These are phyloP conservation scores for Angomonas ambiguus DNA, from an alignment of 208 protist genomes.

Conservation along the genomic window DNA sequence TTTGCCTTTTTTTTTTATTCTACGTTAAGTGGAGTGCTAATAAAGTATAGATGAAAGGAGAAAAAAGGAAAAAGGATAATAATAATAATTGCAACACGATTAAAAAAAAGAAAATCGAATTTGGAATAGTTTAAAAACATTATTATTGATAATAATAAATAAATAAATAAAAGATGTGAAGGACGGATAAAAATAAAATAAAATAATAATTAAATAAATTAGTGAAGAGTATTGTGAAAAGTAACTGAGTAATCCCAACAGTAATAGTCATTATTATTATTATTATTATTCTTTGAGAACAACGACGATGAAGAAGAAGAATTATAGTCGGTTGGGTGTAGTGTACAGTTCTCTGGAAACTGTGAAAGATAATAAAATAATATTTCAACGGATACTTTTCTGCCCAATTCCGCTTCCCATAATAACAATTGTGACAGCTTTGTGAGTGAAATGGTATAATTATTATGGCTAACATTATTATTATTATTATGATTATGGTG, in stretches of 20 bases:
- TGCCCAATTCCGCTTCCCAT: constrained; percentile 2
- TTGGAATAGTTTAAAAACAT: background rate
- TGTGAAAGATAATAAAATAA: background rate
- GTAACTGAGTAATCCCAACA: background rate
- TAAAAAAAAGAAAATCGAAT: constrained; percentile 8
- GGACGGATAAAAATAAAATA: constrained; percentile 1
- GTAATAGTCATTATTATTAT: background rate
- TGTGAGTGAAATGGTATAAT: background rate
- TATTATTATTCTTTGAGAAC: background rate
- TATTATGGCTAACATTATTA: constrained; percentile 1
- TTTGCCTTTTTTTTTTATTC: constrained; percentile 3
- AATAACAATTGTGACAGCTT: background rate
- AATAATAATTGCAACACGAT: background rate
- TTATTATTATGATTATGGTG: background rate
- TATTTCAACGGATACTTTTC: background rate
- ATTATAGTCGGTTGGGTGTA: no score
- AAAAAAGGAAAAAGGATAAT: constrained; percentile 8
- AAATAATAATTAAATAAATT: background rate
- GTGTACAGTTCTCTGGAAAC: background rate
- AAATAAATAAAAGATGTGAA: background rate
- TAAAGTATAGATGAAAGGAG: background rate
- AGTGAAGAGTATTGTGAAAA: background rate
- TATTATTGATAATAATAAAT: constrained; percentile 11
- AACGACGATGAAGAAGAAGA: no score
- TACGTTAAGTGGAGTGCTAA: background rate